These are phyloP conservation scores for Penicillium sp. DNA, from an alignment of 2,329 filamentous ascomycete genomes.

Conservation along the genomic window DNA sequence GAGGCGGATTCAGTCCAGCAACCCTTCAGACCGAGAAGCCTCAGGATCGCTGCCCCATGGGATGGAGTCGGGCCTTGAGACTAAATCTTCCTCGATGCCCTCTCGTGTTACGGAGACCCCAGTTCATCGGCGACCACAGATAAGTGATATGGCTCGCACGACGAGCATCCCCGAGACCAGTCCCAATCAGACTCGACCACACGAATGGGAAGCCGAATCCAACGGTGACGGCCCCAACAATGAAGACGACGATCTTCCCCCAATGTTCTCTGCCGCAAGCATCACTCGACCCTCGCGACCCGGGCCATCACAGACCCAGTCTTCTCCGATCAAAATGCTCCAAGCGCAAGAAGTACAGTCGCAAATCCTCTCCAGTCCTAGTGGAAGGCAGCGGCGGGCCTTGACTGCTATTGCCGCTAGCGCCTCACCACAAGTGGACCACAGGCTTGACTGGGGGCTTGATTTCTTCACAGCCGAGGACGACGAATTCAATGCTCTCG, in stretches of 20 bases:
- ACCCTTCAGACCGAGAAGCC: conserved; percentile 10
- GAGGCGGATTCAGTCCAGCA: conserved; percentile 19
- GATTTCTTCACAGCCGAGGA: conserved; percentile 45
- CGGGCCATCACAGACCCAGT: conserved; percentile 22
- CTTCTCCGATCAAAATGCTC: conserved; percentile 30
- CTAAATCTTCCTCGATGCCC: conserved; percentile 42
- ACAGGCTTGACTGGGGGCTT: conserved; percentile 37
- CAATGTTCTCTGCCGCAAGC: conserved; percentile 26
- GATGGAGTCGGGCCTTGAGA: conserved; percentile 17
- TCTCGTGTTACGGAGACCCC: conserved; percentile 46
- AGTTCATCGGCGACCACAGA: conserved; percentile 28
- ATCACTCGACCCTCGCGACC: conserved; percentile 21
- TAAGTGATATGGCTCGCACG: conserved; percentile 31
- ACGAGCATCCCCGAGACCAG: conserved; percentile 45
- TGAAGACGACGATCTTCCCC: conserved; percentile 44
- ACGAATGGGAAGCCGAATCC: conserved; percentile 25
- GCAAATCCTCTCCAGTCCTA: conserved; percentile 42
- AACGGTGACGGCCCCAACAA: conserved; percentile 32
- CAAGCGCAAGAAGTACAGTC: conserved; percentile 24
- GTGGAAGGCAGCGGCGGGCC: conserved; percentile 38
- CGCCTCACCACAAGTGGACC: conserved; percentile 40
- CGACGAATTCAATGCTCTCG: conserved; percentile 38
- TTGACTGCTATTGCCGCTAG: conserved; percentile 48
- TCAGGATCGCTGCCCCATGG: conserved; percentile 9
- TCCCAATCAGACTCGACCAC: conserved; percentile 30